phyloP scores from a whole-genome alignment of 2,329 filamentous ascomycete genomes.

The Penicillium brevicompactum region DNA sequence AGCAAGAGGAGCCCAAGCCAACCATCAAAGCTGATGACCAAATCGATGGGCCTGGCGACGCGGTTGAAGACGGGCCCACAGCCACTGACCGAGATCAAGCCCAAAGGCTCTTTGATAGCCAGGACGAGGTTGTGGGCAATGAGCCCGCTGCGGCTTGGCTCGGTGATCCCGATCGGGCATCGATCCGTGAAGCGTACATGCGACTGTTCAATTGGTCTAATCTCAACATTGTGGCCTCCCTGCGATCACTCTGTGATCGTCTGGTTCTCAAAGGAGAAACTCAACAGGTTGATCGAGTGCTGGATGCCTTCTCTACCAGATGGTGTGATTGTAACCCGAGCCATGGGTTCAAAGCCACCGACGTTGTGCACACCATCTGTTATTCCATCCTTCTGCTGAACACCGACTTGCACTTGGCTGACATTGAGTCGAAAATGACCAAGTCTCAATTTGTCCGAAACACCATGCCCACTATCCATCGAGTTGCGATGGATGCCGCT shows the following conservation, averaged over 20 bases:
- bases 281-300: constrained; percentile 92
- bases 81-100: constrained; percentile 77
- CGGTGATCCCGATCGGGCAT: constrained; percentile 61
- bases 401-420: constrained; percentile 91
- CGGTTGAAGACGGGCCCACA: constrained; percentile 39
- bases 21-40: constrained; percentile 19
- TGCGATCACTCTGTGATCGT: constrained; percentile 79
- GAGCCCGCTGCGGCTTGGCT: constrained; percentile 84
- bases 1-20: constrained; percentile 30
- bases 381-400: constrained; percentile 95
- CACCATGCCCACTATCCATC: constrained; percentile 84
- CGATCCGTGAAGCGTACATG: constrained; percentile 79
- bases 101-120: constrained; percentile 77
- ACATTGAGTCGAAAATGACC: constrained; percentile 97
- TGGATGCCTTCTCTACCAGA: constrained; percentile 82
- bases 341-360: constrained; percentile 87
- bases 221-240: constrained; percentile 74
- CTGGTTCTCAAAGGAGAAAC: constrained; percentile 87
- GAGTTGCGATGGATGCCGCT: constrained; percentile 72
- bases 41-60: constrained; percentile 19
- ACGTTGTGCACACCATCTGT: constrained; percentile 95
- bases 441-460: constrained; percentile 93
- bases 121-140: constrained; percentile 75
- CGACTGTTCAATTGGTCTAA: constrained; percentile 84
- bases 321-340: constrained; percentile 94